phyloP scores from a whole-genome alignment of 2,329 filamentous ascomycete species.

The Colletotrichum horii region DNA sequence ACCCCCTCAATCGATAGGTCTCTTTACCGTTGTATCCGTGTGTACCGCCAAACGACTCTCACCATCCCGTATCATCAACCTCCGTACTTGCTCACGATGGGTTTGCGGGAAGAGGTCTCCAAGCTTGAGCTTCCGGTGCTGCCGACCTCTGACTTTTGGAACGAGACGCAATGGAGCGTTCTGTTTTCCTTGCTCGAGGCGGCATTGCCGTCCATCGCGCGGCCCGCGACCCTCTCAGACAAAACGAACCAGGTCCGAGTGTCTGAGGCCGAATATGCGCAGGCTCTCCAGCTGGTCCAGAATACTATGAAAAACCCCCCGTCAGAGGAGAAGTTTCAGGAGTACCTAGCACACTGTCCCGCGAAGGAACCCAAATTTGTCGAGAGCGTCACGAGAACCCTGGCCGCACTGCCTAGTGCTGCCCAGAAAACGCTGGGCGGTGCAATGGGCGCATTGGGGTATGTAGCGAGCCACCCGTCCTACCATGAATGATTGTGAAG shows the following conservation, averaged over 20 bases:
- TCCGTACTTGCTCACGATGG: background rate
- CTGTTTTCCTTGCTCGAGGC: constrained; percentile 61
- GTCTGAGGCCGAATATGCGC: constrained; percentile 54
- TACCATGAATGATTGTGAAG: background rate
- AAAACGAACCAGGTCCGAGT: constrained; percentile 47
- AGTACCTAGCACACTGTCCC: constrained; percentile 58
- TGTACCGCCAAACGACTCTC: background rate
- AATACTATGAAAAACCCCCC: constrained; percentile 41
- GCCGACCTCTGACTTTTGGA: constrained; percentile 42
- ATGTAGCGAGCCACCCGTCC: constrained; percentile 27
- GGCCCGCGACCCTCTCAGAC: constrained; percentile 43
- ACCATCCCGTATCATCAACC: background rate
- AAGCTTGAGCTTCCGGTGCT: constrained; percentile 15
- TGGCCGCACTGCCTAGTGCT: constrained; percentile 39
- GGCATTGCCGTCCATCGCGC: constrained; percentile 64
- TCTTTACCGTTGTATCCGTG: background rate
- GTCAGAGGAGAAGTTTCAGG: constrained; percentile 48
- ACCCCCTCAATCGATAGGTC: background rate
- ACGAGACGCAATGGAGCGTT: constrained; percentile 57
- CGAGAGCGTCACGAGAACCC: constrained; percentile 48
- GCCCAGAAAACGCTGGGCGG: constrained; percentile 41
- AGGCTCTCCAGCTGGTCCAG: constrained; percentile 44
- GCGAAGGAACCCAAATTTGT: constrained; percentile 59
- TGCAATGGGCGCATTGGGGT: constrained; percentile 49
- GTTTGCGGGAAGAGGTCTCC: background rate